A percentile compares a stretch with the other conserved stretches of the same genome.
Conservation (phyloP, 768 basidiomycete genomes). For the Leccinum uliginosum region DNA sequence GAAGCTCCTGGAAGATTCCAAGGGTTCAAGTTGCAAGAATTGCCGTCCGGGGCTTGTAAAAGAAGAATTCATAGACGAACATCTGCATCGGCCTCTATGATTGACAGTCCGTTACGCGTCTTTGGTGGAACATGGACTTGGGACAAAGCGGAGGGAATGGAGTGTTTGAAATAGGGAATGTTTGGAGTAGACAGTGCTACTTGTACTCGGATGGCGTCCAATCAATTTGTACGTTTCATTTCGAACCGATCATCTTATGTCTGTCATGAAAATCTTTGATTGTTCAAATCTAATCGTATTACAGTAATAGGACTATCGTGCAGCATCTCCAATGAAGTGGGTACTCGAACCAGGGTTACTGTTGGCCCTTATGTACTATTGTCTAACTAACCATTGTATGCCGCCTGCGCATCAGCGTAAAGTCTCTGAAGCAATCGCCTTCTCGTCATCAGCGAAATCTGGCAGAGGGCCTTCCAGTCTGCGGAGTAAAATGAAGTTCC, state of each 20-base stretch:
- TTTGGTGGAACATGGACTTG: not conserved
- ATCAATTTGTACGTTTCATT: no score
- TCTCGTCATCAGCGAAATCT: not conserved
- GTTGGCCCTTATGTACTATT: not conserved
- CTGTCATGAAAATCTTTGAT: not conserved
- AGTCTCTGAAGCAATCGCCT: not conserved
- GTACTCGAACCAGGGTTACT: not conserved
- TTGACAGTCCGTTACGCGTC: not conserved
- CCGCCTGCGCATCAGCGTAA: conserved; percentile 1
- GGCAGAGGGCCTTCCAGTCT: conserved; percentile 3
- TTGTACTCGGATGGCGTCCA: not conserved
- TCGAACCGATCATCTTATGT: no score
- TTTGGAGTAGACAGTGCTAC: not conserved
- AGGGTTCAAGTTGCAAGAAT: not conserved
- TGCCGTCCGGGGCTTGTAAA: not conserved
- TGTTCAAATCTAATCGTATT: not conserved
- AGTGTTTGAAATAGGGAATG: no score
- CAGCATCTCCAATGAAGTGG: not conserved
- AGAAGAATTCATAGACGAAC: not conserved
- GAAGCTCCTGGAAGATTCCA: not conserved
- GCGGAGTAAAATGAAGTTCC: not conserved
- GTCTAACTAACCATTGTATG: not conserved
- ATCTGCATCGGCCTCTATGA: not conserved
- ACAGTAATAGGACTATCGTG: not conserved
- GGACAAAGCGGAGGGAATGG: not conserved